Conservation (phyloP, 345 rosid genomes). For the Brassica carinata region DNA sequence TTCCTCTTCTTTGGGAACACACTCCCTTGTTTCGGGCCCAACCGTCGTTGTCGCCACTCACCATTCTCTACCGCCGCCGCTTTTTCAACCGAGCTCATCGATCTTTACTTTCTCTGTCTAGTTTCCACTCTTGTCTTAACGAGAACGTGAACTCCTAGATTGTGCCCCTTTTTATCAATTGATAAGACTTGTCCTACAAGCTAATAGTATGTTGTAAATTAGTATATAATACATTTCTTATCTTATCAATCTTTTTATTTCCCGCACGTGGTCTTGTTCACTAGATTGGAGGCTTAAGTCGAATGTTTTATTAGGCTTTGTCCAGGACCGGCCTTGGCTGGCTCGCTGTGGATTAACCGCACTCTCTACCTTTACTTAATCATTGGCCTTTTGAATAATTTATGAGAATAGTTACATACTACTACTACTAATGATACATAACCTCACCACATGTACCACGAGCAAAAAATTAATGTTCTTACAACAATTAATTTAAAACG, state of each 20-base stretch:
- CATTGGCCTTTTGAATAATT: slow-evolving; percentile 18
- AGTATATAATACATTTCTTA: not conserved
- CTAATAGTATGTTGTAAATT: not conserved
- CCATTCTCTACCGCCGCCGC: slow-evolving; percentile 19
- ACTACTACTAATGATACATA: not conserved
- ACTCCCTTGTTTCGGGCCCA: slow-evolving; percentile 40
- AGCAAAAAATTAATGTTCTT: not conserved
- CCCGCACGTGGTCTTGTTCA: slow-evolving; percentile 4
- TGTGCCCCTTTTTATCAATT: slow-evolving; percentile 3
- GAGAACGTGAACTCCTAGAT: not conserved
- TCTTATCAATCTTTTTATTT: not conserved
- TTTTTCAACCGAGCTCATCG: slow-evolving; percentile 8
- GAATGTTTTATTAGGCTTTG: no score
- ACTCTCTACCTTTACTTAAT: not conserved
- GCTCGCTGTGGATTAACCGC: not conserved
- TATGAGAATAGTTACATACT: not conserved
- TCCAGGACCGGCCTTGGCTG: no score
- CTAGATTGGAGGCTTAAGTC: no score
- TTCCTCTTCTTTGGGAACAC: slow-evolving; percentile 45
- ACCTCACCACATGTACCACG: not conserved
- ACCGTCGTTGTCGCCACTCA: slow-evolving; percentile 4
- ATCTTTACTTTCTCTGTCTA: not conserved
- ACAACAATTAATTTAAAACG: not conserved
- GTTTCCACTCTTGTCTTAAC: not conserved
- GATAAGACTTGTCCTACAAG: slow-evolving; percentile 5